These are phyloP conservation scores for Hapsidospora chrysogenum DNA, from an alignment of 495 filamentous ascomycete species.

Conservation along the genomic window DNA sequence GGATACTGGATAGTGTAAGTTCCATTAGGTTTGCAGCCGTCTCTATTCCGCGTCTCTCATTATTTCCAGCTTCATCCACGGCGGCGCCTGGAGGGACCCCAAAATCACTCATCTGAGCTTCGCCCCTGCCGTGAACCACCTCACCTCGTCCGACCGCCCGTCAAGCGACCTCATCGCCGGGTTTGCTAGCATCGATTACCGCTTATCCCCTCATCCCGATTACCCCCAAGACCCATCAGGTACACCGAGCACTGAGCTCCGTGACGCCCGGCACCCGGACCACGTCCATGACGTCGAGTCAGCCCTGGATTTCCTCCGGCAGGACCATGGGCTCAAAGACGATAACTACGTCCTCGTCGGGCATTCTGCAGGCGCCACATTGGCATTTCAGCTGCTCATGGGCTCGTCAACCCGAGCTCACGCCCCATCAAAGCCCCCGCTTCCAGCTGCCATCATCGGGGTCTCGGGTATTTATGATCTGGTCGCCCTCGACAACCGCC, in stretches of 20 bases:
- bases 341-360: slow-evolving; percentile 48
- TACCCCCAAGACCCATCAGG: slow-evolving; percentile 30
- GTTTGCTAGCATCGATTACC: slow-evolving; percentile 63
- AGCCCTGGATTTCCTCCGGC: slow-evolving; percentile 44
- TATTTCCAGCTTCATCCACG: slow-evolving; percentile 49
- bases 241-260: slow-evolving; percentile 7
- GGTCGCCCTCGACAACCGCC: slow-evolving; percentile 28
- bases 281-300: slow-evolving; percentile 53
- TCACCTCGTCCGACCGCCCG: slow-evolving; percentile 12
- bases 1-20: slow-evolving; percentile 4
- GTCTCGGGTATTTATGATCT: slow-evolving; percentile 57
- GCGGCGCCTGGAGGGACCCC: slow-evolving; percentile 81
- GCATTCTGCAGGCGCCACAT: slow-evolving; percentile 59
- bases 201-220: slow-evolving; percentile 54
- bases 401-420: slow-evolving; percentile 7
- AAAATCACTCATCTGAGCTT: slow-evolving; percentile 34
- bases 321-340: slow-evolving; percentile 28
- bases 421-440: slow-evolving; percentile 6
- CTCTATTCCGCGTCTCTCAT: too few species aligned
- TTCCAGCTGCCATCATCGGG: slow-evolving; percentile 35
- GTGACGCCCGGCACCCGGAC: slow-evolving; percentile 46
- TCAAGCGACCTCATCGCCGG: slow-evolving; percentile 29
- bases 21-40: too few species aligned
- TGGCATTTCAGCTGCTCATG: slow-evolving; percentile 56
- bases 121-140: slow-evolving; percentile 23